Evolutionary conservation across 768 basidiomycete species (phyloP).

Genomic region (Gloeopeniophorella convolvens): DNA sequence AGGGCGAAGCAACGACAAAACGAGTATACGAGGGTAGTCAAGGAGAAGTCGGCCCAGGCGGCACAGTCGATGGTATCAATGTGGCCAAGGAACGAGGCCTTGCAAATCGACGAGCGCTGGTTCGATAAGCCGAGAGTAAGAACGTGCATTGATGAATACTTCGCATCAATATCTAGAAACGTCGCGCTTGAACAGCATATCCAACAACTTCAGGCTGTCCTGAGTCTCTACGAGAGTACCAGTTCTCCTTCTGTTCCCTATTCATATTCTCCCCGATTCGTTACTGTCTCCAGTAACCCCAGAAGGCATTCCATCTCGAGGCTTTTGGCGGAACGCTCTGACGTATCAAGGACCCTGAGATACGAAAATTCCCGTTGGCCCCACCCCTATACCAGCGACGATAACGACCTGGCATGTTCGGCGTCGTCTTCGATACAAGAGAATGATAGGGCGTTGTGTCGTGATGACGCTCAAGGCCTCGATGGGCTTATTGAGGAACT

Average conservation of each 20-base stretch:
- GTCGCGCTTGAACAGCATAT: background rate
- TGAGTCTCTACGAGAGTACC: background rate
- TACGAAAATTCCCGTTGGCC: no score
- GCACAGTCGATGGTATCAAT: background rate
- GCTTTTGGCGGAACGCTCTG: no score
- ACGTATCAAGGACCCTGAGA: no score
- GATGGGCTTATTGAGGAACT: slow-evolving; percentile 1
- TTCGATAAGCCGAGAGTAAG: background rate
- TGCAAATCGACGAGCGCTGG: background rate
- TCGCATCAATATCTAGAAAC: background rate
- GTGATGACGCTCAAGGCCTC: background rate
- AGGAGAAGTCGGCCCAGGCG: background rate
- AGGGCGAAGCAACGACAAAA: background rate
- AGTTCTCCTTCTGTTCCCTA: background rate
- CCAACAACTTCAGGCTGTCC: background rate
- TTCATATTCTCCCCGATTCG: background rate
- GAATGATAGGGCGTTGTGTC: background rate
- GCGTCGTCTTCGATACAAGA: no score
- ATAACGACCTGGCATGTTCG: no score
- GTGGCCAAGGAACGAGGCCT: background rate
- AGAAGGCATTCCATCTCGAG: no score
- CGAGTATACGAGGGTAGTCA: background rate
- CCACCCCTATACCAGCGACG: no score
- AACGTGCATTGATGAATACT: background rate
- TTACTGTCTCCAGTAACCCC: no score